Evolutionary conservation across 2,329 filamentous ascomycete genomes (phyloP).

Genomic region (Fusarium verticillioides): DNA sequence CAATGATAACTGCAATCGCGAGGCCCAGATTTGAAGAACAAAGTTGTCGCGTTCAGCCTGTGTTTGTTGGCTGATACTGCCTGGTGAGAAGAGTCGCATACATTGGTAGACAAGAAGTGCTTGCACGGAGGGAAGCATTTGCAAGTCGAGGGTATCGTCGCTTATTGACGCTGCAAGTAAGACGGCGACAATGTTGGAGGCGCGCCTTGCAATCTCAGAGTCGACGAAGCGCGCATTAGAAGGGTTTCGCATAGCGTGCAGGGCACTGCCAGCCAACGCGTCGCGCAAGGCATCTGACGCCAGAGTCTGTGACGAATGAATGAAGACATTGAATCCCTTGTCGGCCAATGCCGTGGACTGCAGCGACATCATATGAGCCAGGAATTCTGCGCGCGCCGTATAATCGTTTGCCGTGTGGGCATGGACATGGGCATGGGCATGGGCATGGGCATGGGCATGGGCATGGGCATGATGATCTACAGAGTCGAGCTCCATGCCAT

Average conservation of each 20-base stretch:
- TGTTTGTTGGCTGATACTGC: not conserved
- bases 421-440: not conserved
- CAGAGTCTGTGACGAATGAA: not conserved
- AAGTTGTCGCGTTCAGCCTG: not conserved
- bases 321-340: not conserved
- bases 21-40: not conserved
- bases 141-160: fast-evolving
- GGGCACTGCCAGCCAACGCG: not conserved
- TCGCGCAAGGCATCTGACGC: not conserved
- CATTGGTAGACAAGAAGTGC: not conserved
- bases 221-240: not conserved
- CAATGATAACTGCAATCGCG: not conserved
- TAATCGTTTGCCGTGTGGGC: not conserved
- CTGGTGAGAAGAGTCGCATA: not conserved
- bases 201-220: not conserved
- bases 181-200: not conserved
- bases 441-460: not conserved
- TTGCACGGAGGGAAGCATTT: not conserved
- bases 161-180: not conserved
- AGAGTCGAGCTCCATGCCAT: not conserved
- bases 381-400: not conserved
- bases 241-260: not conserved
- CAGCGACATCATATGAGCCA: not conserved
- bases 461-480: not conserved
- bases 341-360: not conserved